Conservation (phyloP, 2,329 filamentous ascomycete species). For the Calonectria montana region DNA sequence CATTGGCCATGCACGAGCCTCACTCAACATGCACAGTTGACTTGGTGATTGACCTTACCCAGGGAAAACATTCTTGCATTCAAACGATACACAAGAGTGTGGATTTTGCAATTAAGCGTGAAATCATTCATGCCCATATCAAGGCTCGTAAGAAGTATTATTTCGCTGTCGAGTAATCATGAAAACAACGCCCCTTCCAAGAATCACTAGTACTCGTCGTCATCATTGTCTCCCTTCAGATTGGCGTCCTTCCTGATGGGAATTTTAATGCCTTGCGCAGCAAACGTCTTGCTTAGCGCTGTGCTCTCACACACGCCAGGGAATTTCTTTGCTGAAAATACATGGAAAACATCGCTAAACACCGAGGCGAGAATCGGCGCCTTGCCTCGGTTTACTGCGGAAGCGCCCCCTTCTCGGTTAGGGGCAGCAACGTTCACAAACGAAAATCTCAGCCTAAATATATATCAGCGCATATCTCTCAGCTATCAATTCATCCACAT, state of each 20-base stretch:
- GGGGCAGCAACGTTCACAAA: conserved; percentile 85
- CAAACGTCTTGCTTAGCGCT: conserved; percentile 89
- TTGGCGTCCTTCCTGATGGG: conserved; percentile 90
- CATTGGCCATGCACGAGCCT: background rate
- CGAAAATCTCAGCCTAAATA: conserved; percentile 68
- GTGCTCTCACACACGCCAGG: conserved; percentile 97
- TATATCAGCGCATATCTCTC: conserved; percentile 28
- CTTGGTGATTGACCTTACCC: background rate
- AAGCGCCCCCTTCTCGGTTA: conserved; percentile 48
- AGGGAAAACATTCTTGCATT: background rate
- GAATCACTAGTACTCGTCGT: conserved; percentile 56
- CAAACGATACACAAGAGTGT: background rate
- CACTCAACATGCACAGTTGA: background rate
- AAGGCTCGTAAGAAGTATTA: conserved; percentile 1
- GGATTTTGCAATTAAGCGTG: background rate
- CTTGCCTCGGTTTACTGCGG: conserved; percentile 75
- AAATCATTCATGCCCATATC: background rate
- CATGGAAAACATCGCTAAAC: conserved; percentile 91
- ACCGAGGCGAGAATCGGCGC: conserved; percentile 86
- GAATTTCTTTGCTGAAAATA: conserved; percentile 98
- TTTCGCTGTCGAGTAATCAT: background rate
- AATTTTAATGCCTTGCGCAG: conserved; percentile 94
- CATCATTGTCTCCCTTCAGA: conserved; percentile 62
- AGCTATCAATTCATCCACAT: conserved; percentile 38
- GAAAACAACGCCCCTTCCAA: background rate